Conservation (phyloP, 345 rosid genomes). For the Rhodamnia rubescens region DNA sequence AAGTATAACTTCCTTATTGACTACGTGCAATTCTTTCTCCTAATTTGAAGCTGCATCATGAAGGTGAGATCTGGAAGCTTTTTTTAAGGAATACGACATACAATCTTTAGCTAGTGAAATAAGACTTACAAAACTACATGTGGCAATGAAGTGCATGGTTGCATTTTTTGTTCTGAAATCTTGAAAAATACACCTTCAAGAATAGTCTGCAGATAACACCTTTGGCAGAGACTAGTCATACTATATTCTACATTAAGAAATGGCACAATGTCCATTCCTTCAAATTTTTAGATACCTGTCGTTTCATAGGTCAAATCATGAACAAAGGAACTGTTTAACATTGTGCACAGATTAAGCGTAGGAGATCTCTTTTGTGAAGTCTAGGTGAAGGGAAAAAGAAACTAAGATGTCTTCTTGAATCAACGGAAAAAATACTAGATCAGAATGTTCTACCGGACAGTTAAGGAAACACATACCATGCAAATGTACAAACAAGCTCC, state of each 20-base stretch:
- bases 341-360: not conserved
- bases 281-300: not conserved
- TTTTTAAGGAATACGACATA: not conserved
- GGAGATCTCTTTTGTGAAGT: not conserved
- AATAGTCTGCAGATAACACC: not conserved
- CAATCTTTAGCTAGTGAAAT: not conserved
- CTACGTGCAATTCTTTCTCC: not conserved
- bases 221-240: not conserved
- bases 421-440: not conserved
- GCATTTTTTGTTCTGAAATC: not conserved
- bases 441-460: not conserved
- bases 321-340: not conserved
- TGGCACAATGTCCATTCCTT: not conserved
- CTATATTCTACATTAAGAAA: not conserved
- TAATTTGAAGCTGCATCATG: not conserved
- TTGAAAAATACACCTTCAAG: not conserved
- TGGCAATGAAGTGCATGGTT: not conserved
- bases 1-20: not conserved
- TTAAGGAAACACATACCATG: constrained; percentile 27
- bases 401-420: not conserved
- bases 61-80: not conserved
- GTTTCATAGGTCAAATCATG: not conserved
- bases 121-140: not conserved
- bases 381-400: not conserved
- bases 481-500: constrained; percentile 57